These are phyloP conservation scores for Telfairia occidentalis DNA, from an alignment of 331 rosid species.

Conservation along the genomic window DNA sequence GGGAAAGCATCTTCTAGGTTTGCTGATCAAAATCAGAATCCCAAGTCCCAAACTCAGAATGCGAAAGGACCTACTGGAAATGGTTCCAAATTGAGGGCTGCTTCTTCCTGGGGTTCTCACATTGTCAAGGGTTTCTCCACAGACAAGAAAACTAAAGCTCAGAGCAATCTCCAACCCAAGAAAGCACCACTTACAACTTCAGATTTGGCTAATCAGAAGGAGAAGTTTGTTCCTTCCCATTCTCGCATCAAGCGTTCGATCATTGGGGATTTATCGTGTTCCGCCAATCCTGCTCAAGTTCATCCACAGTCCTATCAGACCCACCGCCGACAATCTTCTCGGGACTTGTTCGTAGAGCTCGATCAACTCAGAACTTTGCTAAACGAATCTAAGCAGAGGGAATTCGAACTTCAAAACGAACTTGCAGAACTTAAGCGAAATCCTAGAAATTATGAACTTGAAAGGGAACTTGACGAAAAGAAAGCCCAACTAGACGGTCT, in stretches of 20 bases:
- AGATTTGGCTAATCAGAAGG: constrained; percentile 34
- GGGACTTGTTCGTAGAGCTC: constrained; percentile 77
- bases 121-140: constrained; percentile 81
- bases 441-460: constrained; percentile 28
- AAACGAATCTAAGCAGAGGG: constrained; percentile 77
- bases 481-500: constrained; percentile 42
- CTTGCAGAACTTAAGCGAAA: constrained; percentile 44
- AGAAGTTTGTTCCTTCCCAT: constrained; percentile 39
- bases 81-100: constrained; percentile 47
- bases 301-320: constrained; percentile 52
- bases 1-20: constrained; percentile 42
- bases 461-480: constrained; percentile 33
- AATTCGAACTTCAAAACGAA: constrained; percentile 70
- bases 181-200: constrained; percentile 39
- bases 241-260: constrained; percentile 72
- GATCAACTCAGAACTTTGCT: constrained; percentile 73
- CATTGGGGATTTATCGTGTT: constrained; percentile 66
- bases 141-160: constrained; percentile 50
- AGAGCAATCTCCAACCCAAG: constrained; percentile 21
- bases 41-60: constrained; percentile 34
- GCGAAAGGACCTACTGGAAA: constrained; percentile 31
- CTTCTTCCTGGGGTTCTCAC: constrained; percentile 89
- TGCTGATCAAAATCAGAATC: constrained; percentile 69
- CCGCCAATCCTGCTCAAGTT: constrained; percentile 45
- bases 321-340: constrained; percentile 84